Evolutionary conservation across 179 eudicot species (phyloP), one percentile per base, ranked within the genome.

Genomic region (Gypsophila paniculata): DNA sequence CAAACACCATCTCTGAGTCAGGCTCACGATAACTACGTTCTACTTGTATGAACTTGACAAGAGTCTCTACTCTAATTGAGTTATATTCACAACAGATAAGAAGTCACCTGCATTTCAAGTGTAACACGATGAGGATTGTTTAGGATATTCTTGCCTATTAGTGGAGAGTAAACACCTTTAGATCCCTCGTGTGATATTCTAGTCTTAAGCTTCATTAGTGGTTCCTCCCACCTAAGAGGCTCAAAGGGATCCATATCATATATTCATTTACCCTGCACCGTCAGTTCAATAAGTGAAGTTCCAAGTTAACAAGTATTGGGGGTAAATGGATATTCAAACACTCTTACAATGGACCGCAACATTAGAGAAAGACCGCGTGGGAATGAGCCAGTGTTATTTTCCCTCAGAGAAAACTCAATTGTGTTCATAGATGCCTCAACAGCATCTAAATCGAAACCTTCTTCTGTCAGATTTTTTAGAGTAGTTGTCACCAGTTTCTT

Each of bases 381-480:
- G 52, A 93, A 93, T 5, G 98, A 93, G 59, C 98, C 98, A 22
- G 98, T 91, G 72, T 93, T 93, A 68, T 93, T 93, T 82, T 93
- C 98, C 80, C 98, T 74, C 46, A 93, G 88, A 78, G 93, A 85
- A 75, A 93, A 93, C 83, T 93, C 98, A 59, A 93, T 93, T 7
- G 98, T 93, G 68, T 93, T 93, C 98, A 93, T 88, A 51, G 98
- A 93, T 66, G 98, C 98, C 79, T 91, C 98, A 68, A 93, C 93
- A 59, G 98, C 96, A 72, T 91, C 89, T 38, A 88, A 79, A 75
- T 88, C 78, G 81, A 93, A 91, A 75, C 98, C 98, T 83, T 87
- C 90, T 72, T 88, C 90, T 8, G 86, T 84, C 78, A 91, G 77
- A 32, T 78, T 82, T 71, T 86, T 80, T 15, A 93, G 82, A 12